Base-by-base conservation (phyloP, 2,329 filamentous ascomycete species). In the Penicillium olsonii region DNA sequence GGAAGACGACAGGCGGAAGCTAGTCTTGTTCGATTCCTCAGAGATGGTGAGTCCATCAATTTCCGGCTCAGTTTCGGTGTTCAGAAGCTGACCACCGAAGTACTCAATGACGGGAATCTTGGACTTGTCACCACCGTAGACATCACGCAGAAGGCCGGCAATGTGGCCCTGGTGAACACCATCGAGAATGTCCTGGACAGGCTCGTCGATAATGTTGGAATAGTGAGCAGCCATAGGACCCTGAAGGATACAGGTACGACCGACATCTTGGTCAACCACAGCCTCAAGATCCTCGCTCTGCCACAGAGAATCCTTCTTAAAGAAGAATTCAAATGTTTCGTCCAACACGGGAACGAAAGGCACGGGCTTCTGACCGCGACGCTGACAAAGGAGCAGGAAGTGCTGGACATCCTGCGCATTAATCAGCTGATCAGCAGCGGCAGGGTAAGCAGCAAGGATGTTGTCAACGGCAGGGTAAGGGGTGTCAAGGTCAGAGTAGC, bases 301-400 rank as follows among this genome's bases (percentile, higher is more conserved):
- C 94, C 94, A 99, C 7, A 99, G 82, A 1, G 94, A 99, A 72
- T 99, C 94, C 79, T 99, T 99, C 85, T 99, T 99, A 87, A 99
- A 99, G 79, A 90, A 99, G 76, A 95, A 96, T 69, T 99, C 94
- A 60, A 99, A 99, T 69, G 92, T 96, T 56, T 95, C 91, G 64
- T 99, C 94, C 18, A 99, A 81, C n/a, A 88, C 81, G 5, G 94
- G 94, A 24, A 99, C 92, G 68, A 99, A 99, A 0, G 92, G 94
- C 22, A 95, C 89, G 2, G 94, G 94, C 81, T 99, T 99, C 78
- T 99, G 94, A 34, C 87, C 87, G 40, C 88, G 89, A 31, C 91
- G 87, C 75, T 94, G 87, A 80, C 92, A 97, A 37, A 99, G 85
- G 27, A 95, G 80, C 45, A 99, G 75, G 80, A 99, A 97, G 75